Conservation (phyloP, 2,329 filamentous ascomycete genomes). For the Scedosporium minutisporum region DNA sequence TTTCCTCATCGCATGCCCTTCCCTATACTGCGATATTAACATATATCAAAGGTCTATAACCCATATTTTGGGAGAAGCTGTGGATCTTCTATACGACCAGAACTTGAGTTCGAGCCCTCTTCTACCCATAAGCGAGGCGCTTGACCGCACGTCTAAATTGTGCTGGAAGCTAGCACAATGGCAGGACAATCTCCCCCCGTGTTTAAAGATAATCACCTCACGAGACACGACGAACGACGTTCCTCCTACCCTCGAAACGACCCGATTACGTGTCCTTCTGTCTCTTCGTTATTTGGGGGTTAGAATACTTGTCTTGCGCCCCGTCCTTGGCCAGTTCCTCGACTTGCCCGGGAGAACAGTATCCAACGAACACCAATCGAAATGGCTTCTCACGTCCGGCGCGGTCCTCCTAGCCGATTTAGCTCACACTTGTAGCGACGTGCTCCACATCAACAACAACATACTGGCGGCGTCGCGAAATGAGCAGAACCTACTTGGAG, state of each 20-base stretch:
- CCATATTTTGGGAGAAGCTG: neutral
- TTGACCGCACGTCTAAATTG: neutral
- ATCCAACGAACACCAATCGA: neutral
- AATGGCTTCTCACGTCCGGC: neutral
- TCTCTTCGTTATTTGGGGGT: neutral
- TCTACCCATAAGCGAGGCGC: neutral
- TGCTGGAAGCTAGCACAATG: neutral
- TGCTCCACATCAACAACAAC: constrained; percentile 1
- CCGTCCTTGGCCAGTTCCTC: neutral
- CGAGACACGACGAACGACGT: neutral
- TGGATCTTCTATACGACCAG: neutral
- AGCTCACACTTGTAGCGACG: neutral
- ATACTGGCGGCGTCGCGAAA: neutral
- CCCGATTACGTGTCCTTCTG: neutral
- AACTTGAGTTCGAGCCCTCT: neutral
- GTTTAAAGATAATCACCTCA: neutral
- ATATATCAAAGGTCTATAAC: neutral
- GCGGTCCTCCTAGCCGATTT: neutral
- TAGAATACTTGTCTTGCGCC: neutral
- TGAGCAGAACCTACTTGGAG: neutral
- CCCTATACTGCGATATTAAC: neutral
- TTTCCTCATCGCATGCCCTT: neutral
- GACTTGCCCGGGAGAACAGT: neutral
- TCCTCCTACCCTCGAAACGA: neutral
- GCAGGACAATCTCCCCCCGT: neutral